These are phyloP conservation scores for Ambrosia artemisiifolia DNA, from an alignment of 129 eudicot genomes.

Conservation along the genomic window DNA sequence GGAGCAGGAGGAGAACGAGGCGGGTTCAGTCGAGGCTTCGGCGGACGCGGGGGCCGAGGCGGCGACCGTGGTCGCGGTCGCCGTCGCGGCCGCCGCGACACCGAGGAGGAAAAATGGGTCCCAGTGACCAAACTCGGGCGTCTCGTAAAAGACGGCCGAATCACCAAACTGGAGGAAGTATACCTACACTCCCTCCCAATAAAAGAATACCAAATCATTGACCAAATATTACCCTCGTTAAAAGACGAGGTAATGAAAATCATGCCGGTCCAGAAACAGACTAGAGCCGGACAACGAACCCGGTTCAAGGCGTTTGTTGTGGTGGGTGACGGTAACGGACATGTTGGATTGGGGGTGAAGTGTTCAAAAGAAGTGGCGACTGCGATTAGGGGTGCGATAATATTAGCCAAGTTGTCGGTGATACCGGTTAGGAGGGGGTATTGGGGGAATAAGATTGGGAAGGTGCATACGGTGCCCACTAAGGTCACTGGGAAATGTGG, in stretches of 20 bases:
- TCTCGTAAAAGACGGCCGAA: conserved; percentile 45
- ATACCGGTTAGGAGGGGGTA: conserved; percentile 63
- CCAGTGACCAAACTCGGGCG: conserved; percentile 64
- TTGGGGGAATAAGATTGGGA: conserved; percentile 69
- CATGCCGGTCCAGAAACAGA: conserved; percentile 79
- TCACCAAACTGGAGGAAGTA: conserved; percentile 42
- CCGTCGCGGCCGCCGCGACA: conserved; percentile 46
- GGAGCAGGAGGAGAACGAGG: conserved; percentile 34
- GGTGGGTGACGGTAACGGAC: conserved; percentile 73
- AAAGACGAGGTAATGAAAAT: conserved; percentile 79
- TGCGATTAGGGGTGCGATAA: conserved; percentile 53
- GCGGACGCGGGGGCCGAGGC: conserved; percentile 45
- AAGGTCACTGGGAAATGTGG: conserved; percentile 81
- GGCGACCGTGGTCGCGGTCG: conserved; percentile 59
- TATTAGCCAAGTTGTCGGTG: conserved; percentile 47
- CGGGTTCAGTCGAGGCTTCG: conserved; percentile 29
- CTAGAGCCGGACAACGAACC: conserved; percentile 80
- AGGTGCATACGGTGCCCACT: conserved; percentile 53
- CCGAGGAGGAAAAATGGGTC: conserved; percentile 66
- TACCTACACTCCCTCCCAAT: conserved; percentile 73
- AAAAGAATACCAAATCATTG: conserved; percentile 70
- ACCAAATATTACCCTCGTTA: conserved; percentile 33
- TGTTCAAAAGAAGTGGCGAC: conserved; percentile 70
- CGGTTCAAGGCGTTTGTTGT: conserved; percentile 83
- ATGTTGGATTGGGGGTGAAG: conserved; percentile 73